These are phyloP conservation scores for Senna tora DNA, from an alignment of 306 rosid genomes.

Conservation along the genomic window DNA sequence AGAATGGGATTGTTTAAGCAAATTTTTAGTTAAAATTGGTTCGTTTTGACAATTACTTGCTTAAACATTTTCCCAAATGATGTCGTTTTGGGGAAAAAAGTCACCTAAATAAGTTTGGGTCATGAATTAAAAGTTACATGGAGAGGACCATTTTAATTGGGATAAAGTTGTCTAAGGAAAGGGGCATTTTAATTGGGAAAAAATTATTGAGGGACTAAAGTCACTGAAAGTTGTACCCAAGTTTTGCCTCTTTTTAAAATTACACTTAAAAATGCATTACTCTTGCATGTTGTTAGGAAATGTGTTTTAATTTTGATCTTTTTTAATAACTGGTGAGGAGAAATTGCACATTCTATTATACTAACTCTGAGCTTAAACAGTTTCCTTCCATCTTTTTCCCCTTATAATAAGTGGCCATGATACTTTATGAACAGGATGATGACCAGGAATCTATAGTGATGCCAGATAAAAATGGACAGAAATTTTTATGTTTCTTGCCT, in stretches of 20 bases:
- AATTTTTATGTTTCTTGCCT: constrained; percentile 82
- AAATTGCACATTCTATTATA: neutral
- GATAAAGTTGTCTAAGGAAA: no score
- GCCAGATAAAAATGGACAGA: constrained; percentile 76
- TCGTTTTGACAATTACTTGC: no score
- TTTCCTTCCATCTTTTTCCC: neutral
- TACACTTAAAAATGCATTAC: neutral
- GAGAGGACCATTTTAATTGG: no score
- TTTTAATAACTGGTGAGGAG: neutral
- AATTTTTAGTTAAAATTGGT: no score
- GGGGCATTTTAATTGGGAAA: no score
- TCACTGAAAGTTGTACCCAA: no score
- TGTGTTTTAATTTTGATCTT: neutral
- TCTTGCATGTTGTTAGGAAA: neutral
- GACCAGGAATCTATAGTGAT: constrained; percentile 81
- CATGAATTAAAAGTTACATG: no score
- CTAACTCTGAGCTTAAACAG: neutral
- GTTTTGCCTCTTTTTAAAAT: neutral
- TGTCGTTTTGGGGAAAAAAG: no score
- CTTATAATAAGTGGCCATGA: constrained; percentile 4
- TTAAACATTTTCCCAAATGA: no score
- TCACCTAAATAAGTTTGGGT: no score
- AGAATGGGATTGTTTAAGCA: no score
- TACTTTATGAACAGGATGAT: constrained; percentile 61
- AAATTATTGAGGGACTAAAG: no score